Base-by-base conservation (phyloP, 2,329 filamentous ascomycete species). In the Aspergillus phoenicis region DNA sequence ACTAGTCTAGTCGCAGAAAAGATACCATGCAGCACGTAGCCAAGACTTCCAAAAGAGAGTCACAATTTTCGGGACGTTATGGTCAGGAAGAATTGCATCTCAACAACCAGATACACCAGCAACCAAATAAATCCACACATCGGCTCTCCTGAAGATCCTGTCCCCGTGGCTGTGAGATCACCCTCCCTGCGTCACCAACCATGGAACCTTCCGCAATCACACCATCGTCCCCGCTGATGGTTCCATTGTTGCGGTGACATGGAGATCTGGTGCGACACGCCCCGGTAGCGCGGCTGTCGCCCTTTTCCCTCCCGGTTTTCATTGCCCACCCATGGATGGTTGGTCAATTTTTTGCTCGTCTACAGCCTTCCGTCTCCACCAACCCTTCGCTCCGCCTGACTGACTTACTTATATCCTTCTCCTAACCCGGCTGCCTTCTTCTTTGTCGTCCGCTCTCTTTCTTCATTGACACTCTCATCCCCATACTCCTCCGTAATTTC, bases 221-320 rank as follows among this genome's bases (percentile, higher is more conserved):
- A 68, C 65, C 66, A 68, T 68, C 65, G 58, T 47, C 61, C 33
- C 64, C 58, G 61, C 60, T 39, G 61, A 68, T 68, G 66, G 62
- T 67, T 68, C 65, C 60, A 68, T 68, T 64, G 56, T 61, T 62
- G 62, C 57, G 49, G 65, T 66, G 65, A 66, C 62, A 68, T 53
- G 62, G 45, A 51, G 66, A 64, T 63, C 61, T 62, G 52, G 59
- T 39, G 55, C 55, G 61, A 57, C 36, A 43, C n/a, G 39, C 39
- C n/a, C 41, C 41, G n/a, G 65, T 52, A 59, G 61, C 30, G 30
- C 30, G 61, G 59, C 49, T 63, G 58, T 62, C 57, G 60, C 56
- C 48, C 62, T 60, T 58, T 63, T 65, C 57, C 62, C 60, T 58
- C 60, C 66, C 55, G 68, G 64, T 65, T 69, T 66, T 73, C 69